phyloP scores from a whole-genome alignment of 306 rosid genomes.

The Castanea sativa region DNA sequence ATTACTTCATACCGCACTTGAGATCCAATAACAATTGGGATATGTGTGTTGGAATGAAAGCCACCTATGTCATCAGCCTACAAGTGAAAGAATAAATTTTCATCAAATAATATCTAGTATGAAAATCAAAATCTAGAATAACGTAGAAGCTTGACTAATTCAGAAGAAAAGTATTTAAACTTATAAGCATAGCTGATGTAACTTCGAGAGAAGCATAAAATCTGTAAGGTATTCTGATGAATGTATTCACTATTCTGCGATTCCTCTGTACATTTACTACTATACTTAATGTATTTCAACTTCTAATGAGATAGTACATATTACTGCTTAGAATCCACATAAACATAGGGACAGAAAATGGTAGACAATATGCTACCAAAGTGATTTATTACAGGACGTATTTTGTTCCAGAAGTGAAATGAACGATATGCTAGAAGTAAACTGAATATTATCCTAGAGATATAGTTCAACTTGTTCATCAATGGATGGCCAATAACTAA shows the following conservation, averaged over 20 bases:
- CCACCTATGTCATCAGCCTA: constrained; percentile 73
- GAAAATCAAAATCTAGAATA: background rate
- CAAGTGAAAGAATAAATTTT: constrained; percentile 10
- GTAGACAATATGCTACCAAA: background rate
- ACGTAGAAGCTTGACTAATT: background rate
- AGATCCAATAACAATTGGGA: constrained; percentile 80
- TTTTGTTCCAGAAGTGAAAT: background rate
- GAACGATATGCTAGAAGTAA: background rate
- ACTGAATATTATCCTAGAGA: background rate
- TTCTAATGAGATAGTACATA: background rate
- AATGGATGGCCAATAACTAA: background rate
- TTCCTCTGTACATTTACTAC: too few relatives aligned
- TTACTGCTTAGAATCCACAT: background rate
- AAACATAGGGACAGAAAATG: background rate
- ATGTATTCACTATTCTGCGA: too few relatives aligned
- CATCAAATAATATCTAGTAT: constrained; percentile 1
- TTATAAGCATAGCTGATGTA: background rate
- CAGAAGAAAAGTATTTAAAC: background rate
- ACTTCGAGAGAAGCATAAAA: too few relatives aligned
- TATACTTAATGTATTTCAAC: background rate
- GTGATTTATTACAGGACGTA: background rate
- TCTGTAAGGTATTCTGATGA: too few relatives aligned
- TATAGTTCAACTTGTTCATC: background rate
- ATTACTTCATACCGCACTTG: constrained; percentile 85
- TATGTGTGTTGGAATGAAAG: constrained; percentile 81